phyloP scores from a whole-genome alignment of 495 filamentous ascomycete genomes.

The Usnea hakonensis region DNA sequence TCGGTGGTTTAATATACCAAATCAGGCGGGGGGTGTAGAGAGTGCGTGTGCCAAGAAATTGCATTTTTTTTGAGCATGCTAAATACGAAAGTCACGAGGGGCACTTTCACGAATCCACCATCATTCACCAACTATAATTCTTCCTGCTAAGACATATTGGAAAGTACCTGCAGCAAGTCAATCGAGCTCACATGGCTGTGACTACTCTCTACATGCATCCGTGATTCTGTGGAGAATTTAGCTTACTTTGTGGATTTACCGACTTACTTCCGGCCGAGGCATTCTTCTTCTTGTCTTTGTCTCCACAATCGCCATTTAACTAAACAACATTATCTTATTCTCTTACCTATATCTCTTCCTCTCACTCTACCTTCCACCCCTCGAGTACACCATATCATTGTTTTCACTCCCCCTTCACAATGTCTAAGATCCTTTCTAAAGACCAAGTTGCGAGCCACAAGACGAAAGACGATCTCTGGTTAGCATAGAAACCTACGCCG shows the following conservation, averaged over 20 bases:
- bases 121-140: no score
- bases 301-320: not conserved
- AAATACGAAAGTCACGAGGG: slow-evolving; percentile 9
- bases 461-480: slow-evolving; percentile 73
- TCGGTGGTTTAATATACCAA: no score
- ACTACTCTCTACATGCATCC: not conserved
- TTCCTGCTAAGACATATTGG: not conserved
- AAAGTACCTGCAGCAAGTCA: not conserved
- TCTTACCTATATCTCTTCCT: not conserved
- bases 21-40: no score
- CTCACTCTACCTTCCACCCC: not conserved
- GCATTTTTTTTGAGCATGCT: no score
- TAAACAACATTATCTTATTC: no score
- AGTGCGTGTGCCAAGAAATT: no score
- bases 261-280: slow-evolving; percentile 9
- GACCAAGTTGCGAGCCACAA: slow-evolving; percentile 86
- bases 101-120: slow-evolving; percentile 7
- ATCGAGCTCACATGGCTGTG: not conserved
- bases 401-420: slow-evolving; percentile 34
- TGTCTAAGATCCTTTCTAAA: slow-evolving; percentile 81
- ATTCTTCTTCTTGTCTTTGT: not conserved
- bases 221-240: slow-evolving; percentile 1
- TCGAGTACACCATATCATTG: not conserved
- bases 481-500: not conserved
- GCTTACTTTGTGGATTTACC: not conserved